phyloP scores from a whole-genome alignment of 306 rosid genomes.

The Glycine tomentella region DNA sequence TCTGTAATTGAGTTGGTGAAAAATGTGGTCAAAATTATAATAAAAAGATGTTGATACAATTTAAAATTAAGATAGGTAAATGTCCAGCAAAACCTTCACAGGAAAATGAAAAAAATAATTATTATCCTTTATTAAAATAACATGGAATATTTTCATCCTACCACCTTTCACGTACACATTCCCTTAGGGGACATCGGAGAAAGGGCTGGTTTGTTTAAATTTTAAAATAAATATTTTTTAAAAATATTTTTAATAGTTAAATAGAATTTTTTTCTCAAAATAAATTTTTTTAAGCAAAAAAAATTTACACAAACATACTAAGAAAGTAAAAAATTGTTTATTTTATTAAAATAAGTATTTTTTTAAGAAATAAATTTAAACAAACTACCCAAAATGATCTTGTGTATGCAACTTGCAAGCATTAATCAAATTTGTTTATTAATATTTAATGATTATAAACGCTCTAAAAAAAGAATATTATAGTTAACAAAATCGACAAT shows the following conservation, averaged over 20 bases:
- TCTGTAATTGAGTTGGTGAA: not conserved
- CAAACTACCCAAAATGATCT: not conserved
- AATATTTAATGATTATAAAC: no score
- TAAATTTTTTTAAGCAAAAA: no score
- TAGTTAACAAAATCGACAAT: not conserved
- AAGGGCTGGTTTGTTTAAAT: no score
- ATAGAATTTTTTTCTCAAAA: no score
- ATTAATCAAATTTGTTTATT: not conserved
- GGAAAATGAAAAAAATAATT: not conserved
- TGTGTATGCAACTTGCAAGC: not conserved
- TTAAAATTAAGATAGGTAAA: not conserved
- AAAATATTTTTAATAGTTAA: no score
- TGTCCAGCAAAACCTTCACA: not conserved
- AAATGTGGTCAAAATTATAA: not conserved
- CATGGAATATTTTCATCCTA: not conserved
- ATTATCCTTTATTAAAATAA: not conserved
- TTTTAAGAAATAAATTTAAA: no score
- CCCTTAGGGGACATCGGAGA: no score
- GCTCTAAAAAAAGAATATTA: not conserved
- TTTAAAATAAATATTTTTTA: no score
- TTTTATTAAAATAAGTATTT: no score
- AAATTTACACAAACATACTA: no score
- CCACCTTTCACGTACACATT: not conserved
- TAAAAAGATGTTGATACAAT: no score
- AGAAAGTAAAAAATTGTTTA: no score